Evolutionary conservation across 2,329 filamentous ascomycete species (phyloP).

Genomic region (Fusarium secorum): DNA sequence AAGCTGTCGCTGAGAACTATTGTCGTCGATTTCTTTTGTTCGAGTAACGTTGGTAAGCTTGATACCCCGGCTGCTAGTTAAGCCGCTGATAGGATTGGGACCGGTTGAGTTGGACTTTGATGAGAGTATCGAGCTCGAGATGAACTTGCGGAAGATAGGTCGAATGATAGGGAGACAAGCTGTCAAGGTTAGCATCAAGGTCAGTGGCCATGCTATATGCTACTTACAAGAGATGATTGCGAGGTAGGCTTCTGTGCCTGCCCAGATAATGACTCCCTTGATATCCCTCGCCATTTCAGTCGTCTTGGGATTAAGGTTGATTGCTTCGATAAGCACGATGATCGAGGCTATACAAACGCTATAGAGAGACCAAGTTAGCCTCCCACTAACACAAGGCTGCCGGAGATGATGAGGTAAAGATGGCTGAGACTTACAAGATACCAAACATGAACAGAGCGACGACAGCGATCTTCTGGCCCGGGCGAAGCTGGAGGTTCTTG

Average conservation of each 20-base stretch:
- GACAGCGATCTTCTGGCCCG: slow-evolving; percentile 25
- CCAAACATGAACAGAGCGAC: slow-evolving; percentile 31
- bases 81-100: slow-evolving; percentile 23
- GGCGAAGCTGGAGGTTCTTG: slow-evolving; percentile 20
- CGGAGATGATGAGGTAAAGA: too few species aligned
- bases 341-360: slow-evolving; percentile 23
- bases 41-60: slow-evolving; percentile 18
- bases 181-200: background rate
- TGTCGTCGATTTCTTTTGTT: slow-evolving; percentile 24
- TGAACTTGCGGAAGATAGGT: slow-evolving; percentile 16
- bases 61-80: slow-evolving; percentile 26
- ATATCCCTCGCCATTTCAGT: slow-evolving; percentile 27
- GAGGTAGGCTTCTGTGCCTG: slow-evolving; percentile 16
- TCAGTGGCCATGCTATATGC: background rate
- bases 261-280: slow-evolving; percentile 27
- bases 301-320: slow-evolving; percentile 15
- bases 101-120: slow-evolving; percentile 19
- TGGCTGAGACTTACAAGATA: slow-evolving; percentile 21
- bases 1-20: slow-evolving; percentile 24
- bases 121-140: slow-evolving; percentile 10
- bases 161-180: slow-evolving; percentile 26
- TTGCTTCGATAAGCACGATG: slow-evolving; percentile 22
- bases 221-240: slow-evolving; percentile 31
- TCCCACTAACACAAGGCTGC: background rate
- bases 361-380: background rate